A percentile compares a stretch with the other conserved stretches of the same genome.
Conservation (phyloP, 2,329 filamentous ascomycete genomes). For the Botryotinia narcissicola region DNA sequence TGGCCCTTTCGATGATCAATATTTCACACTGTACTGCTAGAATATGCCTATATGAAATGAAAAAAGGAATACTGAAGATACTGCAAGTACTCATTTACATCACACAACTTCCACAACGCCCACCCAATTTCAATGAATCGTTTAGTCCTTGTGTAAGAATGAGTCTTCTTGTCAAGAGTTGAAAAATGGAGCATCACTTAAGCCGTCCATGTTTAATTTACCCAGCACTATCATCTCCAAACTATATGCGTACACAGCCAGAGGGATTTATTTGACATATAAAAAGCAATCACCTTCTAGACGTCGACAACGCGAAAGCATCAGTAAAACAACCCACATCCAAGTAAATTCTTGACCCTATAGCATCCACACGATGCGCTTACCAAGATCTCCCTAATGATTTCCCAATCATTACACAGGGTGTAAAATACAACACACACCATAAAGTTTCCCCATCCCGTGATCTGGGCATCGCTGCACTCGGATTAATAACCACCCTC, state of each 20-base stretch:
- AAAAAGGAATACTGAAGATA: neutral
- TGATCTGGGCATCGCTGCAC: neutral
- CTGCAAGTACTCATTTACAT: neutral
- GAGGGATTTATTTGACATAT: neutral
- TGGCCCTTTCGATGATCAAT: neutral
- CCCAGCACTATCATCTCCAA: neutral
- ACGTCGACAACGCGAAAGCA: neutral
- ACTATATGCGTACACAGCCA: neutral
- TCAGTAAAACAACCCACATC: neutral
- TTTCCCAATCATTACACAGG: neutral
- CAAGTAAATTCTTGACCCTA: neutral
- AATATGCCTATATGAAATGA: neutral
- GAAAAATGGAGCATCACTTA: neutral
- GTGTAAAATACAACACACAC: neutral
- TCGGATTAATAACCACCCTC: neutral
- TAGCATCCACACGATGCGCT: neutral
- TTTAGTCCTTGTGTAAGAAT: neutral
- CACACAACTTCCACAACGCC: neutral
- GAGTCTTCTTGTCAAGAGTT: accelerated
- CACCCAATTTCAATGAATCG: neutral
- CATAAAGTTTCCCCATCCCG: neutral
- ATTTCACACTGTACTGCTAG: neutral
- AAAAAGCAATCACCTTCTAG: neutral
- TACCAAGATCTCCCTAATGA: neutral
- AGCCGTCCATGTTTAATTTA: neutral